phyloP scores from a whole-genome alignment of 805 yeast species.

The Maudiozyma turicensis region DNA sequence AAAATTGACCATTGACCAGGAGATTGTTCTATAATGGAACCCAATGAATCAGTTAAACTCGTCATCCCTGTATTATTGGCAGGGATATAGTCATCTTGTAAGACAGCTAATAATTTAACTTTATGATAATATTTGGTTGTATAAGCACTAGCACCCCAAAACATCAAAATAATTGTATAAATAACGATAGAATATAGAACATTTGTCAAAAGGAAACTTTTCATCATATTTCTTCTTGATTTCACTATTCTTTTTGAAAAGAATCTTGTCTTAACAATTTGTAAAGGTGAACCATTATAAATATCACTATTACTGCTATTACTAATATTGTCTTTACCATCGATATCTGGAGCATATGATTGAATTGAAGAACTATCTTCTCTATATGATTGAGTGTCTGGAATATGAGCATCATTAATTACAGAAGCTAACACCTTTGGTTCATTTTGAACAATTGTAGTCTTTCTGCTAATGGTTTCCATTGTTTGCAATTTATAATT shows the following conservation, averaged over 20 bases:
- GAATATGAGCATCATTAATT: neutral
- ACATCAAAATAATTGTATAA: neutral
- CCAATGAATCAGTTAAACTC: slow-evolving; percentile 1
- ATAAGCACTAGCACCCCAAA: slow-evolving; percentile 1
- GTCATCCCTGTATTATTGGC: neutral
- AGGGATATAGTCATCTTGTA: slow-evolving; percentile 1
- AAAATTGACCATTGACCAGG: slow-evolving; percentile 28
- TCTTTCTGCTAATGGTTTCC: too few species aligned
- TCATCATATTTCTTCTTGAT: neutral
- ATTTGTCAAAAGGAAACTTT: neutral
- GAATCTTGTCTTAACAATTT: neutral
- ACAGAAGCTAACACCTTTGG: neutral
- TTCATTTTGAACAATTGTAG: neutral
- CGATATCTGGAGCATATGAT: neutral
- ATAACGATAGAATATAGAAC: neutral
- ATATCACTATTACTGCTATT: neutral
- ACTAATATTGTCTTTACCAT: neutral
- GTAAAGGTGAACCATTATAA: neutral
- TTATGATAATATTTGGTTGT: slow-evolving; percentile 1
- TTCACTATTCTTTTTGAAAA: neutral
- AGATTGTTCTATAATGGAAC: neutral
- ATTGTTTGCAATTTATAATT: too few species aligned
- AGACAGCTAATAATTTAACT: slow-evolving; percentile 1
- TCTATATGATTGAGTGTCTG: neutral
- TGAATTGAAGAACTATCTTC: neutral